These are phyloP conservation scores for Abortiporus biennis DNA, from an alignment of 1,284 basidiomycete genomes.

Conservation along the genomic window DNA sequence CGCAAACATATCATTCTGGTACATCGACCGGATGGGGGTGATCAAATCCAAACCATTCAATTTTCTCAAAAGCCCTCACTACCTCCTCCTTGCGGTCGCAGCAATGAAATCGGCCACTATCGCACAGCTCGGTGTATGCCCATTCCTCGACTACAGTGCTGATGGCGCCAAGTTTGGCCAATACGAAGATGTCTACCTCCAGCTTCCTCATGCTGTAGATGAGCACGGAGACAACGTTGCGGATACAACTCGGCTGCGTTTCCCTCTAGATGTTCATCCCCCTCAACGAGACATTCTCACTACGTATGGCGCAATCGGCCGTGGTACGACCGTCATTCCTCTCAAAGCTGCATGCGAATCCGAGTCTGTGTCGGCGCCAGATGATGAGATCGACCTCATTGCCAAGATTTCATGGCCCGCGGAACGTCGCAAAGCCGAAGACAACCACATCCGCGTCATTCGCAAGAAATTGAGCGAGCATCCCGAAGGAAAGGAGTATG, in stretches of 20 bases:
- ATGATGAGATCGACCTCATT: constrained; percentile 3
- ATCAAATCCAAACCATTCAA: constrained; percentile 14
- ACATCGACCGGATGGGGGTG: constrained; percentile 9
- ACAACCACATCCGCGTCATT: neutral
- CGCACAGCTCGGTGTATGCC: constrained; percentile 1
- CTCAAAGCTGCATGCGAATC: neutral
- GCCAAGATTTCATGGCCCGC: constrained; percentile 10
- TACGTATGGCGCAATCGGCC: constrained; percentile 3
- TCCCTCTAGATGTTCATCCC: neutral
- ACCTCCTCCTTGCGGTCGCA: constrained; percentile 16
- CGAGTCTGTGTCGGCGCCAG: neutral
- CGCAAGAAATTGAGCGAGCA: neutral
- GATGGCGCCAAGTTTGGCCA: neutral
- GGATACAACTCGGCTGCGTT: neutral
- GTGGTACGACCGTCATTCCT: constrained; percentile 8
- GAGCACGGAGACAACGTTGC: neutral
- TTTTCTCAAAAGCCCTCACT: constrained; percentile 10
- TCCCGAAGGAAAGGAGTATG: neutral
- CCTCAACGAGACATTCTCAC: neutral
- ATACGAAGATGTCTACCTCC: neutral
- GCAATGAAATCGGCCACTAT: constrained; percentile 1
- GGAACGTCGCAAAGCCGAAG: neutral
- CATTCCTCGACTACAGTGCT: too few relatives aligned
- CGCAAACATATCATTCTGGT: constrained; percentile 1
- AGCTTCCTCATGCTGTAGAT: neutral